Evolutionary conservation across 192 early-diverging fungal genomes (phyloP).

Genomic region (Dimargaris xerosporica): DNA sequence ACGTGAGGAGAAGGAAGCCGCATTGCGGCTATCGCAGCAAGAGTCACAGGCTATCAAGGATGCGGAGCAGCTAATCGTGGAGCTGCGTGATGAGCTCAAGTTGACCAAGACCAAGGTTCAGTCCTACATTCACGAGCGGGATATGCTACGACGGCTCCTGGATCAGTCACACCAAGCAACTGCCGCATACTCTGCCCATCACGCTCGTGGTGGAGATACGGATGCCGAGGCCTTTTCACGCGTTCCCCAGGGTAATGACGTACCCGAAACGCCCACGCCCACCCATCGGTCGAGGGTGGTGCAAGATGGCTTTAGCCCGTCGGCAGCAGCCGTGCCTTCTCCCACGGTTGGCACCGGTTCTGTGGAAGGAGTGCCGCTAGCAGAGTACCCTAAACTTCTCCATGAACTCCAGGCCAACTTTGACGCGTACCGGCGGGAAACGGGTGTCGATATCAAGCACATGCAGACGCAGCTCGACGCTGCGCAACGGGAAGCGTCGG

Average conservation of each 20-base stretch:
- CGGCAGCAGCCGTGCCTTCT: background rate
- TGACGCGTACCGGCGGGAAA: constrained; percentile 49
- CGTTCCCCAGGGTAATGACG: background rate
- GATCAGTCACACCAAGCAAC: constrained; percentile 9
- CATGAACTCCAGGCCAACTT: constrained; percentile 40
- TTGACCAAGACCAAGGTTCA: constrained; percentile 27
- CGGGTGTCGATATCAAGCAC: constrained; percentile 33
- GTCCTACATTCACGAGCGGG: constrained; percentile 37
- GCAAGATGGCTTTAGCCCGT: constrained; percentile 1
- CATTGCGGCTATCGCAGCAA: constrained; percentile 20
- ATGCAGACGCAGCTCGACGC: constrained; percentile 35
- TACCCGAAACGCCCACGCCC: background rate
- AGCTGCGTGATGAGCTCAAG: constrained; percentile 40
- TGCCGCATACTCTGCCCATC: constrained; percentile 5
- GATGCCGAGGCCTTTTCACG: background rate
- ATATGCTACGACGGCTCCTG: constrained; percentile 33
- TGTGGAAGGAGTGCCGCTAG: background rate
- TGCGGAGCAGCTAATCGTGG: constrained; percentile 35
- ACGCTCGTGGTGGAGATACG: background rate
- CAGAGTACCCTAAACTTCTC: constrained; percentile 28
- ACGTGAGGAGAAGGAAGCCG: constrained; percentile 23
- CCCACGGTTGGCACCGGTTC: too few relatives aligned
- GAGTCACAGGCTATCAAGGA: constrained; percentile 33
- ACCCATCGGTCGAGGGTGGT: background rate
- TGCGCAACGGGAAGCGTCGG: constrained; percentile 35